A percentile compares a stretch with the other conserved stretches of the same genome.
phyloP scores from a whole-genome alignment of 352 stramenopile genomes.

The Phytophthora hybrid region DNA sequence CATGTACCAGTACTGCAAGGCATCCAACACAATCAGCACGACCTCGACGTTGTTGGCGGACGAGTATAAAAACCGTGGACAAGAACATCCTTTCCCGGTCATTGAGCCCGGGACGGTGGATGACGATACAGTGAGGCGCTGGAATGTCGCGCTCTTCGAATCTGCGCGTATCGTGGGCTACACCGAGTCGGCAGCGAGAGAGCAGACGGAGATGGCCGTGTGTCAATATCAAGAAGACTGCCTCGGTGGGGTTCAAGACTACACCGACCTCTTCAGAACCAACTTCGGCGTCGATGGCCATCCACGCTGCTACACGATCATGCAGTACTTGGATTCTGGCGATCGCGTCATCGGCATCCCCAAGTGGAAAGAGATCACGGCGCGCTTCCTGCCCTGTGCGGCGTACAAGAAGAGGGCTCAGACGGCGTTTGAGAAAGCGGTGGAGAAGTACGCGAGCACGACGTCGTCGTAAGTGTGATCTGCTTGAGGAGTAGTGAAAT shows the following conservation, averaged over 20 bases:
- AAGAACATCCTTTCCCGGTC: slow-evolving; percentile 12
- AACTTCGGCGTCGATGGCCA: slow-evolving; percentile 55
- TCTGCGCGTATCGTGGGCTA: slow-evolving; percentile 56
- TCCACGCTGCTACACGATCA: slow-evolving; percentile 50
- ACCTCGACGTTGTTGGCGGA: slow-evolving; percentile 18
- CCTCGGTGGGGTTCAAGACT: slow-evolving; percentile 54
- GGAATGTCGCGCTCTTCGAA: slow-evolving; percentile 62
- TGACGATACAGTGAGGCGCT: slow-evolving; percentile 48
- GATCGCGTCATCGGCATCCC: slow-evolving; percentile 53
- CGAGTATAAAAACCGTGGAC: background rate
- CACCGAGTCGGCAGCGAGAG: slow-evolving; percentile 39
- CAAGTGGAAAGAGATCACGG: slow-evolving; percentile 48
- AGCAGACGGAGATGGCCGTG: slow-evolving; percentile 65
- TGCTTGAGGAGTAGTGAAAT: background rate
- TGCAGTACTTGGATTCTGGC: slow-evolving; percentile 42
- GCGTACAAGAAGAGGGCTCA: slow-evolving; percentile 1
- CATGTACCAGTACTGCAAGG: slow-evolving; percentile 60
- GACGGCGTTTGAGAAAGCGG: slow-evolving; percentile 1
- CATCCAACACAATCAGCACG: slow-evolving; percentile 38
- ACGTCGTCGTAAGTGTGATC: background rate
- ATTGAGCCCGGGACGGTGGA: slow-evolving; percentile 28
- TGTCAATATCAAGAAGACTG: slow-evolving; percentile 68
- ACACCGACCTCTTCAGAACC: slow-evolving; percentile 42
- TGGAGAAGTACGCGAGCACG: background rate
- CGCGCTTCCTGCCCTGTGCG: slow-evolving; percentile 40